These are phyloP conservation scores for Corylus avellana DNA, from an alignment of 306 rosid genomes.

Conservation along the genomic window DNA sequence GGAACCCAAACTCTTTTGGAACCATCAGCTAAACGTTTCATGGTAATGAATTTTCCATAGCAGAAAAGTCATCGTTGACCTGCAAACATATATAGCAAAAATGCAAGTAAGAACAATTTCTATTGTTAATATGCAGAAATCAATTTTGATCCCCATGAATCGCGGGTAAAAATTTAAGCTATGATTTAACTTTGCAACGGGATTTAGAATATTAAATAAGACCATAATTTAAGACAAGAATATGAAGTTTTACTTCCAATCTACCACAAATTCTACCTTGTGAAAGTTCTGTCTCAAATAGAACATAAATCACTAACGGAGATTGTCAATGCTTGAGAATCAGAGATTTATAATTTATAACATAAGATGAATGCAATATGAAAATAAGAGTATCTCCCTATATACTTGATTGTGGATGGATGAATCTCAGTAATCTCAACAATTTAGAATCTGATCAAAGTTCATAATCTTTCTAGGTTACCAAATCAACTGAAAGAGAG, in stretches of 20 bases:
- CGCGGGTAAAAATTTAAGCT: not conserved
- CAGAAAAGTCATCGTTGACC: constrained; percentile 46
- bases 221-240: not conserved
- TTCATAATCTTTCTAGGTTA: too few relatives aligned
- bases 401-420: too few relatives aligned
- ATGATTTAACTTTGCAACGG: not conserved
- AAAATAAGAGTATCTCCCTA: too few relatives aligned
- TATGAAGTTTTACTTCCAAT: not conserved
- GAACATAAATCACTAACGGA: not conserved
- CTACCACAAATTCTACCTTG: not conserved
- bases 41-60: constrained; percentile 55
- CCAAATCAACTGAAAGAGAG: too few relatives aligned
- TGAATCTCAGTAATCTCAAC: too few relatives aligned
- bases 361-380: too few relatives aligned
- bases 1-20: constrained; percentile 86
- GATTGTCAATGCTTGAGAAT: not conserved
- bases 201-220: not conserved
- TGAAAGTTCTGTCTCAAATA: not conserved
- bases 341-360: too few relatives aligned
- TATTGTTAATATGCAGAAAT: constrained; percentile 19
- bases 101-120: constrained; percentile 10
- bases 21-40: constrained; percentile 86
- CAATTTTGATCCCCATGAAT: not conserved
- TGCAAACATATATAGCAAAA: constrained; percentile 30
- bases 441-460: too few relatives aligned